Percentiles rank a stretch among this genome's conserved stretches.
Evolutionary conservation across 2,329 filamentous ascomycete species (phyloP).

Genomic region (Aspergillus sp.): DNA sequence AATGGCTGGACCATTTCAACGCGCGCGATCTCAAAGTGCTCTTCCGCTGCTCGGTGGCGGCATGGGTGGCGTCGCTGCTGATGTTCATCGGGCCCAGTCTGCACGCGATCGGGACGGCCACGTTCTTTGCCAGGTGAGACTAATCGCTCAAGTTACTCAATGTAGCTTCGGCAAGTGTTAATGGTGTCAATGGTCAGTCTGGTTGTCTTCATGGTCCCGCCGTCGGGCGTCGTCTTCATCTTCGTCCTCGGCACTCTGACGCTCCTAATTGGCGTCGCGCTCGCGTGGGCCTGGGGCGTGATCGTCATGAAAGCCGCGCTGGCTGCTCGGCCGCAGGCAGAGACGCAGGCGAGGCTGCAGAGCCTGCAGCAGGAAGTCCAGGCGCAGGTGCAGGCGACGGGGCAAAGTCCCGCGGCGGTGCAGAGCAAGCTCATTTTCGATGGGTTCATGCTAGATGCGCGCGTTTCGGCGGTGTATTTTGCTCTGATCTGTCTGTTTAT

Average conservation of each 20-base stretch:
- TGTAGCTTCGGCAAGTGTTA: too few species aligned
- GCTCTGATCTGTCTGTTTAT: constrained; percentile 37
- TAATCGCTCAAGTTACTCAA: not conserved
- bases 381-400: constrained; percentile 26
- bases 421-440: constrained; percentile 32
- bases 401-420: constrained; percentile 17
- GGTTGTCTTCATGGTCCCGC: constrained; percentile 39
- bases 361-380: constrained; percentile 24
- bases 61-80: constrained; percentile 39
- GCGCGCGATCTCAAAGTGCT: constrained; percentile 38
- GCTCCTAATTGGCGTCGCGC: constrained; percentile 38
- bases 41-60: constrained; percentile 39
- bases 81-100: constrained; percentile 41
- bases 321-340: constrained; percentile 32
- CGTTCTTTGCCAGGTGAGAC: constrained; percentile 35
- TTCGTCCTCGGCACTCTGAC: constrained; percentile 37
- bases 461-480: constrained; percentile 32
- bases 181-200: constrained; percentile 13
- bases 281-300: constrained; percentile 44
- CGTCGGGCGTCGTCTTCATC: constrained; percentile 38
- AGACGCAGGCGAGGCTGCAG: constrained; percentile 26
- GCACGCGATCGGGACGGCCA: constrained; percentile 32
- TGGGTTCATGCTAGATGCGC: constrained; percentile 41
- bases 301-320: constrained; percentile 42
- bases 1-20: constrained; percentile 39